A percentile compares a stretch with the other conserved stretches of the same genome.
phyloP scores from a whole-genome alignment of 148 eudicot species.

The Heliamphora exappendiculata region DNA sequence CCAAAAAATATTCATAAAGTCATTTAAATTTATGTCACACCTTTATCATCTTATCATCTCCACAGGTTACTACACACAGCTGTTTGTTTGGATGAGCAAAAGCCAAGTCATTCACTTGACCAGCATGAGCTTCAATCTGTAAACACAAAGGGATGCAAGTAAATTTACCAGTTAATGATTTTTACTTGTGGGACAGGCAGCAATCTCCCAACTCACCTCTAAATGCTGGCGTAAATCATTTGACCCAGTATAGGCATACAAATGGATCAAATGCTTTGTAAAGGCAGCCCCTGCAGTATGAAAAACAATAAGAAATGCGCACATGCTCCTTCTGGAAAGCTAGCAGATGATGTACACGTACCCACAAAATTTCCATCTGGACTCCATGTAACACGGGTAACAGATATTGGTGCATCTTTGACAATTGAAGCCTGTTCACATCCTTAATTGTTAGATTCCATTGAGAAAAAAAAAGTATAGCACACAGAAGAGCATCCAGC shows the following conservation, averaged over 20 bases:
- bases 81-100: slow-evolving; percentile 87
- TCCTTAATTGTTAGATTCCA: slow-evolving; percentile 15
- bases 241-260: slow-evolving; percentile 63
- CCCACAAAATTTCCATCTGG: slow-evolving; percentile 78
- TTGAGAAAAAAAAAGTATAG: not conserved
- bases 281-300: slow-evolving; percentile 81
- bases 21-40: slow-evolving; percentile 22
- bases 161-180: not conserved
- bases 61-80: slow-evolving; percentile 78
- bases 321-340: not conserved
- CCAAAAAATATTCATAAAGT: not conserved
- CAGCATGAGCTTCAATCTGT: slow-evolving; percentile 83
- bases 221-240: slow-evolving; percentile 70
- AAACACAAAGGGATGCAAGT: slow-evolving; percentile 11
- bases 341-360: slow-evolving; percentile 21
- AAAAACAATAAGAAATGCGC: not conserved
- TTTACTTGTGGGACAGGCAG: slow-evolving; percentile 5
- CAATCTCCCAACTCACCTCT: slow-evolving; percentile 44
- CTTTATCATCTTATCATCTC: slow-evolving; percentile 88
- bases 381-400: slow-evolving; percentile 79
- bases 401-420: slow-evolving; percentile 54
- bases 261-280: slow-evolving; percentile 63
- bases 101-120: slow-evolving; percentile 86
- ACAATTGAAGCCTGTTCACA: slow-evolving; percentile 51
- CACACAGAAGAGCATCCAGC: not conserved